Percentiles rank a stretch among this genome's conserved stretches.
These are phyloP conservation scores for Aspergillus sojae DNA, from an alignment of 2,329 filamentous ascomycete genomes.

Conservation along the genomic window DNA sequence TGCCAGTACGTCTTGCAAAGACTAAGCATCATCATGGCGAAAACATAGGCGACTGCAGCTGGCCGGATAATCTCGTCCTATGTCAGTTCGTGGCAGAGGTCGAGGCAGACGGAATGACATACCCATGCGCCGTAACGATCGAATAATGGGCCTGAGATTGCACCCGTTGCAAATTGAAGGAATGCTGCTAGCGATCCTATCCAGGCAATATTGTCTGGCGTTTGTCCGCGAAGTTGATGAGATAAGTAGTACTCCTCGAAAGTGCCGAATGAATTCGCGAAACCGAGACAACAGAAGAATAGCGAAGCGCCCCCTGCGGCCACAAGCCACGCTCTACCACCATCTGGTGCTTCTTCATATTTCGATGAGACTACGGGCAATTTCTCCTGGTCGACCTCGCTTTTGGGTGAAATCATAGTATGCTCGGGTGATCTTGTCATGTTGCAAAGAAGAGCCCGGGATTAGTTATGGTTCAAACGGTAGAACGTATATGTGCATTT, in stretches of 20 bases:
- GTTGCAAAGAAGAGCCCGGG: background rate
- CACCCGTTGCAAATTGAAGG: slow-evolving; percentile 24
- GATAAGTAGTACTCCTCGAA: slow-evolving; percentile 52
- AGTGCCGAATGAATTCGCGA: slow-evolving; percentile 50
- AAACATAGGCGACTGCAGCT: slow-evolving; percentile 42
- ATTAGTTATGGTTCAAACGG: background rate
- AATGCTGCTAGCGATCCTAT: slow-evolving; percentile 46
- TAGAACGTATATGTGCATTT: background rate
- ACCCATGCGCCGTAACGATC: slow-evolving; percentile 27
- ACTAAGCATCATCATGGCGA: slow-evolving; percentile 66
- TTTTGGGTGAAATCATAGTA: background rate
- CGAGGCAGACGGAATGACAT: slow-evolving; percentile 15
- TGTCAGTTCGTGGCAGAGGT: background rate
- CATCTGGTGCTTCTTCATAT: slow-evolving; percentile 36
- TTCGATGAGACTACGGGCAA: background rate
- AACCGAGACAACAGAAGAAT: slow-evolving; percentile 47
- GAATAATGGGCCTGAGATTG: slow-evolving; percentile 27
- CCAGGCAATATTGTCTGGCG: slow-evolving; percentile 48
- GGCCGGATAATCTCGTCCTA: slow-evolving; percentile 17
- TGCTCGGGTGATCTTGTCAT: background rate
- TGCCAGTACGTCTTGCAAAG: slow-evolving; percentile 59
- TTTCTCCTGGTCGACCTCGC: background rate
- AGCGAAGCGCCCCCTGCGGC: slow-evolving; percentile 25
- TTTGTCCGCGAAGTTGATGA: slow-evolving; percentile 43
- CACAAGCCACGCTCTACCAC: slow-evolving; percentile 32